phyloP scores from a whole-genome alignment of 2,329 filamentous ascomycete genomes.

The Myriosclerotinia scirpicola region DNA sequence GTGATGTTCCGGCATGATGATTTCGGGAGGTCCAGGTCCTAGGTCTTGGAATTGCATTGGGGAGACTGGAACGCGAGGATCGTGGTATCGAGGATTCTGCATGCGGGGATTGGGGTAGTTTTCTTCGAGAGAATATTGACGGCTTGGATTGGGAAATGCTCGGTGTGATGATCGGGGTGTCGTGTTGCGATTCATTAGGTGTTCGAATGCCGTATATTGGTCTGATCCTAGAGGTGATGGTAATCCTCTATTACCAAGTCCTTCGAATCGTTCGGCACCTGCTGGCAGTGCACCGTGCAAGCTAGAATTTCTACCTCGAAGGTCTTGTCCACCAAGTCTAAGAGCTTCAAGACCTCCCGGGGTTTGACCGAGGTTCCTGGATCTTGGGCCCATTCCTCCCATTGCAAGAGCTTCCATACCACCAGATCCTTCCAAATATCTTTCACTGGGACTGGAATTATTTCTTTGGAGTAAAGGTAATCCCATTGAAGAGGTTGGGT shows the following conservation, averaged over 20 bases:
- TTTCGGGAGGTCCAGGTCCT: constrained; percentile 1
- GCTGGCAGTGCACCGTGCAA: neutral
- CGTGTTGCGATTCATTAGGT: neutral
- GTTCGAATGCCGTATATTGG: neutral
- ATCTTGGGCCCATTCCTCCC: constrained; percentile 1
- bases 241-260: neutral
- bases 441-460: neutral
- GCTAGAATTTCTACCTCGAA: neutral
- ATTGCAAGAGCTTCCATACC: constrained; percentile 7
- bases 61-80: neutral
- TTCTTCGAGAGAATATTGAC: constrained; percentile 6
- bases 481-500: neutral
- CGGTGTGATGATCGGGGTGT: neutral
- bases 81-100: neutral
- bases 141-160: neutral
- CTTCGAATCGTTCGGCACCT: constrained; percentile 5
- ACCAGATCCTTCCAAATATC: constrained; percentile 9
- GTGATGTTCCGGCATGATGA: neutral
- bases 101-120: neutral
- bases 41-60: constrained; percentile 15
- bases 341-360: constrained; percentile 8
- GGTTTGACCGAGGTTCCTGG: neutral
- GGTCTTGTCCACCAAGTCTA: constrained; percentile 3
- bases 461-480: neutral
- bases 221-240: neutral